Evolutionary conservation across 768 basidiomycete species (phyloP).

Genomic region (Suillus fuscotomentosus): DNA sequence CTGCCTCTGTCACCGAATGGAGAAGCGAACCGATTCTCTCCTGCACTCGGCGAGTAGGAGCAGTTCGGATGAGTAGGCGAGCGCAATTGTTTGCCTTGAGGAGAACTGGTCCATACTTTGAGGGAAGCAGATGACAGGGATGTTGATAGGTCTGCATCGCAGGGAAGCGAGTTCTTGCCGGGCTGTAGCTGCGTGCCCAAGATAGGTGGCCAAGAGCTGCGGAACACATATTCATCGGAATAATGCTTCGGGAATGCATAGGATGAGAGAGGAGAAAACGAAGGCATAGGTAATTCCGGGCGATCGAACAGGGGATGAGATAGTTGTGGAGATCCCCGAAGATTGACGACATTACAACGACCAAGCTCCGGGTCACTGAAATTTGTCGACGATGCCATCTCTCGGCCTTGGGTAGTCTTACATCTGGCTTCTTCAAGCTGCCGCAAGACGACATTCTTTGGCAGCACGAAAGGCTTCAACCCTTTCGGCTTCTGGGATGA

Average conservation of each 20-base stretch:
- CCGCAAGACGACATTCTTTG: neutral
- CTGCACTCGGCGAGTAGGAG: neutral
- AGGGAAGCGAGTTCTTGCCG: neutral
- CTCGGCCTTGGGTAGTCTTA: neutral
- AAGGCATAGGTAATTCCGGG: neutral
- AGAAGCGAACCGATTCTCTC: neutral
- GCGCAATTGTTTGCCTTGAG: neutral
- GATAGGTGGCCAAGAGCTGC: neutral
- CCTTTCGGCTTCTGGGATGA: neutral
- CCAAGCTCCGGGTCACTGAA: neutral
- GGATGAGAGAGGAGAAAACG: neutral
- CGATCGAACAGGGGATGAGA: neutral
- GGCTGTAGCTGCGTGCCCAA: neutral
- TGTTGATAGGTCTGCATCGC: neutral
- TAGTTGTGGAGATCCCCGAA: neutral
- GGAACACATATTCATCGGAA: neutral
- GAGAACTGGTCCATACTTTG: neutral
- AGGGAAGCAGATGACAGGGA: neutral
- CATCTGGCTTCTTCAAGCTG: neutral
- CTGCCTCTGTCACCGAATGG: constrained; percentile 4
- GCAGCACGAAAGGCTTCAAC: neutral
- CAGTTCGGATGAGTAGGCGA: neutral
- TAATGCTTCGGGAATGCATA: neutral
- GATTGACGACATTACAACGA: neutral
- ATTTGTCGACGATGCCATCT: neutral